phyloP scores from a whole-genome alignment of 257 asterid species.

The Orobanche coerulescens region DNA sequence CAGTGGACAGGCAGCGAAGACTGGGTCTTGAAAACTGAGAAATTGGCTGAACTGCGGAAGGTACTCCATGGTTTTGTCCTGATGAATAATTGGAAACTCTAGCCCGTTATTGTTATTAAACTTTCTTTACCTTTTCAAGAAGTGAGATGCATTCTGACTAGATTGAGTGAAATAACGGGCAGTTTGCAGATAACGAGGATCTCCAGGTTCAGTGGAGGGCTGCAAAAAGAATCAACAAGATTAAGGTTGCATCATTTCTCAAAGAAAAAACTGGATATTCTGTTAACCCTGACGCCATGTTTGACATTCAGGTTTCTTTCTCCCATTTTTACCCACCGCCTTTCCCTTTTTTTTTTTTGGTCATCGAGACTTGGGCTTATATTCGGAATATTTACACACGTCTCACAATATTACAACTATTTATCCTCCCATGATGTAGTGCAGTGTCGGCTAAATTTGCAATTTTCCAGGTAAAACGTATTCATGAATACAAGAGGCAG shows the following conservation, averaged over 20 bases:
- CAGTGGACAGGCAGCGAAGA: slow-evolving; percentile 69
- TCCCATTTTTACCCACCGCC: slow-evolving; percentile 5
- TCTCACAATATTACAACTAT: background rate
- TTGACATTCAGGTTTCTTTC: slow-evolving; percentile 68
- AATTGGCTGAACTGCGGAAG: slow-evolving; percentile 60
- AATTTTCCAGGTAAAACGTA: slow-evolving; percentile 46
- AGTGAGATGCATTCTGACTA: slow-evolving; percentile 19
- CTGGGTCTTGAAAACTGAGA: slow-evolving; percentile 70
- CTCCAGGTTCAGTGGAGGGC: slow-evolving; percentile 73
- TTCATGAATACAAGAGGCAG: slow-evolving; percentile 63
- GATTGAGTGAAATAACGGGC: slow-evolving; percentile 24
- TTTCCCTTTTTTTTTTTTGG: slow-evolving; percentile 11
- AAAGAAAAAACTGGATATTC: slow-evolving; percentile 74
- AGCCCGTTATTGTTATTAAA: background rate
- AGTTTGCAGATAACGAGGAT: slow-evolving; percentile 78
- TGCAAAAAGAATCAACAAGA: slow-evolving; percentile 62
- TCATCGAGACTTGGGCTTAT: background rate
- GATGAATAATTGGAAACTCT: slow-evolving; percentile 12
- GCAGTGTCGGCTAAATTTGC: slow-evolving; percentile 15
- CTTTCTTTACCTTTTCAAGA: slow-evolving; percentile 1
- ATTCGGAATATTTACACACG: background rate
- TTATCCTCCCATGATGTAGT: slow-evolving; percentile 12
- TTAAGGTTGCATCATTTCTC: slow-evolving; percentile 53
- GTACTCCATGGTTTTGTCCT: slow-evolving; percentile 30
- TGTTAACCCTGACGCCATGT: slow-evolving; percentile 76